Evolutionary conservation across 2,329 filamentous ascomycete genomes (phyloP), one percentile per base, ranked within the genome.

Genomic region (Teratosphaeria gauchensis): DNA sequence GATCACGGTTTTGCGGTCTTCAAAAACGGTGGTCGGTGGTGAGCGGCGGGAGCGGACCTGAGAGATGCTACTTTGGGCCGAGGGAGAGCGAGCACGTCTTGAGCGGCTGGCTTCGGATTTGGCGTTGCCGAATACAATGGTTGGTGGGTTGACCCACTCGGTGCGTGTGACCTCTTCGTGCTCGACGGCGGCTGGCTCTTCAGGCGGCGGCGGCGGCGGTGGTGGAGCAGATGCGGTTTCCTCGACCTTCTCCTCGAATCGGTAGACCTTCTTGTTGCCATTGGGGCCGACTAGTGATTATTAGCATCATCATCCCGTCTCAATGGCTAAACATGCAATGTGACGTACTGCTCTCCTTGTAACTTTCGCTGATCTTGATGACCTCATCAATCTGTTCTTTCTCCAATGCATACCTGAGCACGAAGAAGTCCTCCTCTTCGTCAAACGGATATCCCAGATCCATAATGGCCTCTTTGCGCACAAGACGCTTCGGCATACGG

Each of bases 301-400:
- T 48, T 48, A 48, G 42, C 19, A 48, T 21, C 42, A 48, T 48
- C n/a, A 8, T 48, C 16, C 19, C 42, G 42, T n/a, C 16, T n/a
- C 38, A 46, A 46, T 46, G 38, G 38, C 38, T 48, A 19, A 48
- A 48, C 42, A 19, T 48, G 4, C 42, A 21, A 48, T 19, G 42
- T 48, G 14, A 64, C 75, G 57, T 69, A 77, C 77, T 72, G 55
- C 66, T 71, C 55, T 77, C 75, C 69, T 77, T 77, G 74, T 90
- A 91, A 33, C 87, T 84, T 68, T 91, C 88, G 73, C 90, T 95
- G 55, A 91, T 78, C 67, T 84, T 87, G 66, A 96, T 88, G 52
- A 96, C 80, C 68, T 95, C 88, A 66, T 96, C 91, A 63, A 96
- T 96, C 66, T 96, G 90, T 19, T 92, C 85, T 66, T 95, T 92